phyloP scores from a whole-genome alignment of 1,284 basidiomycete species.

The Leccinum angustisporum region DNA sequence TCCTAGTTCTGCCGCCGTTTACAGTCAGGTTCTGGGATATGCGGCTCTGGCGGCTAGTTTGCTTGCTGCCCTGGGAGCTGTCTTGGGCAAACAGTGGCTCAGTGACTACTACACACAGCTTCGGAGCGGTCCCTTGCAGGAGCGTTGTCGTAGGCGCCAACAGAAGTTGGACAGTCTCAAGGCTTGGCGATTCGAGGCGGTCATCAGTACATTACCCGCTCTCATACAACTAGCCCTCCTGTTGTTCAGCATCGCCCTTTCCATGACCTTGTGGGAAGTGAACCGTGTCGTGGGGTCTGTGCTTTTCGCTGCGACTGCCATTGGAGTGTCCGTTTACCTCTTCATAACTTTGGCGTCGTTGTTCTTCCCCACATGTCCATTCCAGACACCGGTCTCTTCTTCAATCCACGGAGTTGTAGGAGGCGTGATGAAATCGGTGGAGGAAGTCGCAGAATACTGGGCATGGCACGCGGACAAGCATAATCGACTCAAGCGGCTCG shows the following conservation, averaged over 20 bases:
- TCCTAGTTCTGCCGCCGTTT: conserved; percentile 8
- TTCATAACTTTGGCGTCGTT: conserved; percentile 16
- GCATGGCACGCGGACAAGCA: conserved; percentile 3
- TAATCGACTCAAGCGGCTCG: neutral
- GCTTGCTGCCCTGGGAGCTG: conserved; percentile 20
- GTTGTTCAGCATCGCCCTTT: conserved; percentile 12
- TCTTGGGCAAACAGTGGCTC: conserved; percentile 20
- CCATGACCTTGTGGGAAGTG: conserved; percentile 12
- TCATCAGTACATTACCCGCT: conserved; percentile 12
- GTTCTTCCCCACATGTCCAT: conserved; percentile 16
- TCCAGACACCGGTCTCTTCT: conserved; percentile 17
- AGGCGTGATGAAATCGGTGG: conserved; percentile 5
- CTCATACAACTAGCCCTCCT: conserved; percentile 19
- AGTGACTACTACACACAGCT: conserved; percentile 10
- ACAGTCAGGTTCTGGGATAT: conserved; percentile 16
- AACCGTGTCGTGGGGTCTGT: conserved; percentile 10
- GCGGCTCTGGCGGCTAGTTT: conserved; percentile 15
- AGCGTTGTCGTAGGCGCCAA: conserved; percentile 17
- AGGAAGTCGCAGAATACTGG: conserved; percentile 9
- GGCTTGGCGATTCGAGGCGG: conserved; percentile 12
- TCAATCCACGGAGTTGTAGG: neutral
- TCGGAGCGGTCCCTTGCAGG: conserved; percentile 1
- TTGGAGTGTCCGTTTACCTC: conserved; percentile 12
- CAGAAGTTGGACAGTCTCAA: conserved; percentile 18
- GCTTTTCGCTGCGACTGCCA: conserved; percentile 4